These are phyloP conservation scores for Megacollybia platyphylla DNA, from an alignment of 1,284 basidiomycete species.

Conservation along the genomic window DNA sequence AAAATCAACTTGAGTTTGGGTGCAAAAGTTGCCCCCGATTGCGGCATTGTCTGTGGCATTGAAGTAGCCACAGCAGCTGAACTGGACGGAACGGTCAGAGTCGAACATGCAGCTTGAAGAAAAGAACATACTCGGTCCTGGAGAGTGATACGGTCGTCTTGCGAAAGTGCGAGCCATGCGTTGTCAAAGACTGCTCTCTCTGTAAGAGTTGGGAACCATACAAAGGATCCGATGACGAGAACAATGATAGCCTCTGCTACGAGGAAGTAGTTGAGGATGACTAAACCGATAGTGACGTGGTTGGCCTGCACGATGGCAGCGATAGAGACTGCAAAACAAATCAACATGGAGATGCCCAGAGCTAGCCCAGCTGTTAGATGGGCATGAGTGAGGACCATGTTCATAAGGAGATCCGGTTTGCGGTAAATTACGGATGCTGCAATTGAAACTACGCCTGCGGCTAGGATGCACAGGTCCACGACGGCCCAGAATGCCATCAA, in stretches of 20 bases:
- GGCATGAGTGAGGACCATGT: constrained; percentile 46
- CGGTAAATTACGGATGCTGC: constrained; percentile 62
- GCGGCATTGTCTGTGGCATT: constrained; percentile 45
- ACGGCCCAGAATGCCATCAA: constrained; percentile 61
- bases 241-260: constrained; percentile 47
- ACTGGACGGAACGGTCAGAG: constrained; percentile 21
- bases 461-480: constrained; percentile 56
- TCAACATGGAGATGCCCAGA: constrained; percentile 56
- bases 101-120: neutral
- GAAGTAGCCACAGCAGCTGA: constrained; percentile 78
- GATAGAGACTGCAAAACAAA: constrained; percentile 59
- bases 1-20: constrained; percentile 29
- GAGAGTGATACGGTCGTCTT: constrained; percentile 38
- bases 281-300: constrained; percentile 52
- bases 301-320: constrained; percentile 58
- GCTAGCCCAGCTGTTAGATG: constrained; percentile 59
- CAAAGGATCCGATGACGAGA: constrained; percentile 48
- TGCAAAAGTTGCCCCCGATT: constrained; percentile 52
- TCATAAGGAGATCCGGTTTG: constrained; percentile 48
- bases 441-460: constrained; percentile 51
- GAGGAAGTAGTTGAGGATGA: constrained; percentile 63
- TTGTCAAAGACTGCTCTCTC: constrained; percentile 55
- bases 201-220: constrained; percentile 71
- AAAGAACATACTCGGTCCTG: constrained; percentile 54
- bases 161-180: constrained; percentile 35